Conservation (phyloP, 2,329 filamentous ascomycete genomes). For the Penicillium brevicompactum region DNA sequence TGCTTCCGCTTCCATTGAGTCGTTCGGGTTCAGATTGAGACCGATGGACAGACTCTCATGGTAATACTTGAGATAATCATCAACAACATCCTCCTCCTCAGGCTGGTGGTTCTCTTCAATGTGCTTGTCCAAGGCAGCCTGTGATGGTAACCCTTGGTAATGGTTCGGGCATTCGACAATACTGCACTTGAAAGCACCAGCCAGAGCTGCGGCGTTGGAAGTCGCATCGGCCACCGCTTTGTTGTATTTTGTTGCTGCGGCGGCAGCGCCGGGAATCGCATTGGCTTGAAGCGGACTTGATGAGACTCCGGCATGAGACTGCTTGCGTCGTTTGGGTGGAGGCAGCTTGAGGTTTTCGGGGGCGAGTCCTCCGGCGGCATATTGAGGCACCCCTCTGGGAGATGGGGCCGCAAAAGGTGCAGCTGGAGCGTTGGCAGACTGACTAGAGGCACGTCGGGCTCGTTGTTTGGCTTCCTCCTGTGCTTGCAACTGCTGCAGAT, state of each 20-base stretch:
- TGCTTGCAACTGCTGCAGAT: conserved; percentile 50
- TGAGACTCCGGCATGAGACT: conserved; percentile 44
- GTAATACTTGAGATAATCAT: conserved; percentile 59
- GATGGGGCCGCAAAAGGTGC: conserved; percentile 58
- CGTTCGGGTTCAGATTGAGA: conserved; percentile 46
- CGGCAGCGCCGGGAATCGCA: conserved; percentile 25
- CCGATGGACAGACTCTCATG: conserved; percentile 54
- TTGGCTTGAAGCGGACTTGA: conserved; percentile 28
- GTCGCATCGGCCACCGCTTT: conserved; percentile 45
- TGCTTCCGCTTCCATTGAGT: conserved; percentile 12
- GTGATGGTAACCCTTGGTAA: conserved; percentile 57
- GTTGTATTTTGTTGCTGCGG: conserved; percentile 36
- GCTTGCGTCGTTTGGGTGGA: conserved; percentile 59
- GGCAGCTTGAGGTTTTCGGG: conserved; percentile 61
- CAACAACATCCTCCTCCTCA: conserved; percentile 46
- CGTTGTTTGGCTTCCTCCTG: conserved; percentile 48
- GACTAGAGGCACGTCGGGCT: conserved; percentile 41
- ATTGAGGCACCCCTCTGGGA: conserved; percentile 60
- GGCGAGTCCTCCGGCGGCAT: conserved; percentile 54
- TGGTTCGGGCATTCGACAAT: conserved; percentile 56
- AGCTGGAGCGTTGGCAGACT: conserved; percentile 47
- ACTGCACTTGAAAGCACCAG: conserved; percentile 56
- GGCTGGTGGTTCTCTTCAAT: conserved; percentile 55
- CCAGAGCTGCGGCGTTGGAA: conserved; percentile 39
- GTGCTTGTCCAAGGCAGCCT: conserved; percentile 58